phyloP scores from a whole-genome alignment of 2,329 filamentous ascomycete species.

The Graphium sp. region DNA sequence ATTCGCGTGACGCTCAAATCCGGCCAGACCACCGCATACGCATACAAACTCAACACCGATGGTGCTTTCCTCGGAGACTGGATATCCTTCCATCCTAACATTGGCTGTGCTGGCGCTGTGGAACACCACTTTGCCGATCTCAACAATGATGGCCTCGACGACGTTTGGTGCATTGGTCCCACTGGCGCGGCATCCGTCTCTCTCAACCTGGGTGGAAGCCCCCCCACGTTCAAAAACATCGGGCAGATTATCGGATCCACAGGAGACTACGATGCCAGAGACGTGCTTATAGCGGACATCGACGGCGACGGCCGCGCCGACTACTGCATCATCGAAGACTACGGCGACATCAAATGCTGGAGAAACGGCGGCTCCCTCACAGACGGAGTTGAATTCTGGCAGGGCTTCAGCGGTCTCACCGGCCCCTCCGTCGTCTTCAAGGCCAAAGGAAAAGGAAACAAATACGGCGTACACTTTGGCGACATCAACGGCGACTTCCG shows the following conservation, averaged over 20 bases:
- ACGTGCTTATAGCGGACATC: constrained; percentile 13
- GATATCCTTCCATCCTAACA: no score
- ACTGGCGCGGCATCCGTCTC: constrained; percentile 7
- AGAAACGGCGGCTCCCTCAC: no score
- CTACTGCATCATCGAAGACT: constrained; percentile 5
- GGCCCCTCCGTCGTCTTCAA: no score
- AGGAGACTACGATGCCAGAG: no score
- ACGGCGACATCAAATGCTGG: constrained; percentile 3
- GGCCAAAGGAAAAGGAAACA: constrained; percentile 5
- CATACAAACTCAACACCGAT: no score
- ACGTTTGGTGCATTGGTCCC: constrained; percentile 12
- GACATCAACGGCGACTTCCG: constrained; percentile 17
- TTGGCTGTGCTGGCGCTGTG: constrained; percentile 1
- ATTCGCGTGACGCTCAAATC: no score
- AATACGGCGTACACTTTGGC: constrained; percentile 12
- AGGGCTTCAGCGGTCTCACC: no score
- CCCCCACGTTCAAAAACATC: constrained; percentile 2
- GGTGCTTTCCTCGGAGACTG: constrained; percentile 10
- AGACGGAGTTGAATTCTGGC: no score
- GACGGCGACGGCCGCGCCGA: constrained; percentile 5
- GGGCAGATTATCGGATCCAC: background rate
- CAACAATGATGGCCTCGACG: constrained; percentile 11
- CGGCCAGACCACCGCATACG: no score
- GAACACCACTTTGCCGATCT: background rate
- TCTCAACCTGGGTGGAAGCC: constrained; percentile 4